Percentiles rank a stretch among this genome's conserved stretches.
Evolutionary conservation across 208 protist species (phyloP).

Genomic region (Eutreptiella sp.): DNA sequence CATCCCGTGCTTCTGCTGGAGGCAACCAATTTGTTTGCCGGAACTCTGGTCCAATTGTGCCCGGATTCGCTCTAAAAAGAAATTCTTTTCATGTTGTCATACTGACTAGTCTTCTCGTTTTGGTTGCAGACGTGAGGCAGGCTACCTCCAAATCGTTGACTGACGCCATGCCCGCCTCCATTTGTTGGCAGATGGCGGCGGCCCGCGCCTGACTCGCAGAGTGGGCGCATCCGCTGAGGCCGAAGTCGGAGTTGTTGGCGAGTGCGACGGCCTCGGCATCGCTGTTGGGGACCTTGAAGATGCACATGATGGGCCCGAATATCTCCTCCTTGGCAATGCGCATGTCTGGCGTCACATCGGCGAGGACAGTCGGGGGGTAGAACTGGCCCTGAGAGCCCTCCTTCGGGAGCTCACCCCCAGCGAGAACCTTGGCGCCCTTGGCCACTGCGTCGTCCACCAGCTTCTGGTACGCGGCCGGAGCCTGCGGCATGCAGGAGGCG

Average conservation of each 20-base stretch:
- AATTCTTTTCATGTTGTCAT: too few species aligned
- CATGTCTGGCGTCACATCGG: slow-evolving; percentile 72
- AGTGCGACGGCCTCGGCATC: slow-evolving; percentile 74
- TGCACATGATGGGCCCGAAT: slow-evolving; percentile 83
- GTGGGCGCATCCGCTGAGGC: slow-evolving; percentile 80
- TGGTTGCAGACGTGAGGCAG: too few species aligned
- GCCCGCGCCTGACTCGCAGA: slow-evolving; percentile 62
- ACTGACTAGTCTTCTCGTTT: too few species aligned
- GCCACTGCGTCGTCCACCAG: slow-evolving; percentile 76
- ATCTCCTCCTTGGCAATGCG: slow-evolving; percentile 83
- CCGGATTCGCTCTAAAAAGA: too few species aligned
- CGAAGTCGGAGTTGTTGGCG: slow-evolving; percentile 77
- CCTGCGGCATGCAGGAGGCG: slow-evolving; percentile 84
- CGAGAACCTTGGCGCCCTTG: slow-evolving; percentile 70
- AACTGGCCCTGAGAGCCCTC: slow-evolving; percentile 51
- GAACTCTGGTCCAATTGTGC: too few species aligned
- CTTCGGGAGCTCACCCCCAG: slow-evolving; percentile 59
- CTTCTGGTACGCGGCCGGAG: slow-evolving; percentile 69
- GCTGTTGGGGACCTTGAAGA: slow-evolving; percentile 72
- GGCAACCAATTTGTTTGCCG: too few species aligned
- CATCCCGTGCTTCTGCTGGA: too few species aligned
- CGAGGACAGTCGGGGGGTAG: slow-evolving; percentile 80
- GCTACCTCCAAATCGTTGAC: slow-evolving; percentile 91
- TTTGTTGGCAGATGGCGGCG: slow-evolving; percentile 60
- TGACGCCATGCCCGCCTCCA: slow-evolving; percentile 78